These are phyloP conservation scores for Capniomyces stellatus DNA, from an alignment of 371 early-diverging fungal species.

Conservation along the genomic window DNA sequence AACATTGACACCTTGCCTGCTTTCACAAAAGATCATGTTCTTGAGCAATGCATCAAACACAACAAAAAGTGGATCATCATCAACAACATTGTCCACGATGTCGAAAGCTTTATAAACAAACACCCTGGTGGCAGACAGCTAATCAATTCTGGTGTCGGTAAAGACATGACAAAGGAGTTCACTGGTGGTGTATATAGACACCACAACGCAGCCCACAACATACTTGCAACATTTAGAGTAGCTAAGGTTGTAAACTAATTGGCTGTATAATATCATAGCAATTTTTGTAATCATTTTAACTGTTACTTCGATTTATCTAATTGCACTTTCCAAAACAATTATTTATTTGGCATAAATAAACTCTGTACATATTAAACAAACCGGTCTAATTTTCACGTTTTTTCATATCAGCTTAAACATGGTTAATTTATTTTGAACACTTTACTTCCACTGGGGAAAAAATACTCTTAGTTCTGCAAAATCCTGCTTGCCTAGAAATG, in stretches of 20 bases:
- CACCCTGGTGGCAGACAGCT: conserved; percentile 83
- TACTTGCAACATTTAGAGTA: conserved; percentile 11
- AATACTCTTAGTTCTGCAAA: too few species aligned
- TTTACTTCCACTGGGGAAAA: too few species aligned
- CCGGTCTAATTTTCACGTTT: too few species aligned
- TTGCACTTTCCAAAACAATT: too few species aligned
- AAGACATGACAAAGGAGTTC: conserved; percentile 69
- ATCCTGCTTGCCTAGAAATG: too few species aligned
- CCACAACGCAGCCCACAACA: conserved; percentile 63
- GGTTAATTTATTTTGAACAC: too few species aligned
- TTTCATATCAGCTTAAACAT: too few species aligned
- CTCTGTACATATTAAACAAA: too few species aligned
- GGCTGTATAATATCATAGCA: too few species aligned
- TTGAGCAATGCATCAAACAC: conserved; percentile 33
- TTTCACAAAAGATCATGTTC: conserved; percentile 55
- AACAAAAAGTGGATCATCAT: conserved; percentile 66
- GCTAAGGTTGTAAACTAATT: not conserved
- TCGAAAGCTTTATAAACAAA: conserved; percentile 64
- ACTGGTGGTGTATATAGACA: conserved; percentile 78
- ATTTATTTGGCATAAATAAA: too few species aligned
- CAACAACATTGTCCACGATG: conserved; percentile 77
- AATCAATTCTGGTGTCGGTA: conserved; percentile 52
- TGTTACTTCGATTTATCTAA: too few species aligned
- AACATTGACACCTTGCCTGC: conserved; percentile 51
- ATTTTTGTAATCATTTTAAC: too few species aligned